Evolutionary conservation across 805 yeast species (phyloP).

Genomic region (Candida xiaguanensis): DNA sequence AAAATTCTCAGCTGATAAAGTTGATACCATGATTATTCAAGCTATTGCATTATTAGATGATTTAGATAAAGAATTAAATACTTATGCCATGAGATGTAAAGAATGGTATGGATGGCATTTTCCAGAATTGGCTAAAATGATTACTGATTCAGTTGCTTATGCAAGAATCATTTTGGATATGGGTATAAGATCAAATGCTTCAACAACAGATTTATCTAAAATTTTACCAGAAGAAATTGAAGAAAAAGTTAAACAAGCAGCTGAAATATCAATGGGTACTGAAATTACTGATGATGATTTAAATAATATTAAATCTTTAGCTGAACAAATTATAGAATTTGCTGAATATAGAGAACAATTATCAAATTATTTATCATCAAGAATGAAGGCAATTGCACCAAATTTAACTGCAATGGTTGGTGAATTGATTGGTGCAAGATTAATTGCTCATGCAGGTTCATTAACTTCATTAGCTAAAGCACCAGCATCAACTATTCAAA

Average conservation of each 20-base stretch:
- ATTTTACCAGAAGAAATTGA: slow-evolving; percentile 45
- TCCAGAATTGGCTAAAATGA: slow-evolving; percentile 98
- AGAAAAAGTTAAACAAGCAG: slow-evolving; percentile 81
- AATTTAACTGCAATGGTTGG: slow-evolving; percentile 94
- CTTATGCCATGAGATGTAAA: slow-evolving; percentile 97
- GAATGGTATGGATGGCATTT: slow-evolving; percentile 99
- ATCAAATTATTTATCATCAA: slow-evolving; percentile 82
- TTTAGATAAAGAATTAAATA: slow-evolving; percentile 94
- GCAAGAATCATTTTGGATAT: slow-evolving; percentile 90
- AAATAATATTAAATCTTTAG: slow-evolving; percentile 82
- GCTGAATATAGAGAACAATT: slow-evolving; percentile 95
- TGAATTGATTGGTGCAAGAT: slow-evolving; percentile 96
- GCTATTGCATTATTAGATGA: slow-evolving; percentile 97
- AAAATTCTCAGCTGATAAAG: slow-evolving; percentile 96
- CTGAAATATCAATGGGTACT: slow-evolving; percentile 99
- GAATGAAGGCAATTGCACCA: slow-evolving; percentile 99
- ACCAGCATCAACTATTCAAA: slow-evolving; percentile 98
- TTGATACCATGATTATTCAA: slow-evolving; percentile 98
- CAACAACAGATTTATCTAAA: slow-evolving; percentile 73
- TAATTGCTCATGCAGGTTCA: slow-evolving; percentile 96
- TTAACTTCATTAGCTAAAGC: slow-evolving; percentile 93
- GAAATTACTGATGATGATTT: slow-evolving; percentile 92
- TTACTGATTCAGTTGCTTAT: slow-evolving; percentile 91
- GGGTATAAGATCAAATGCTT: slow-evolving; percentile 92
- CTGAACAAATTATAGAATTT: slow-evolving; percentile 94